Percentiles rank a stretch among this genome's conserved stretches.
These are phyloP conservation scores for Fusarium sp. DNA, from an alignment of 2,329 filamentous ascomycete genomes.

Conservation along the genomic window DNA sequence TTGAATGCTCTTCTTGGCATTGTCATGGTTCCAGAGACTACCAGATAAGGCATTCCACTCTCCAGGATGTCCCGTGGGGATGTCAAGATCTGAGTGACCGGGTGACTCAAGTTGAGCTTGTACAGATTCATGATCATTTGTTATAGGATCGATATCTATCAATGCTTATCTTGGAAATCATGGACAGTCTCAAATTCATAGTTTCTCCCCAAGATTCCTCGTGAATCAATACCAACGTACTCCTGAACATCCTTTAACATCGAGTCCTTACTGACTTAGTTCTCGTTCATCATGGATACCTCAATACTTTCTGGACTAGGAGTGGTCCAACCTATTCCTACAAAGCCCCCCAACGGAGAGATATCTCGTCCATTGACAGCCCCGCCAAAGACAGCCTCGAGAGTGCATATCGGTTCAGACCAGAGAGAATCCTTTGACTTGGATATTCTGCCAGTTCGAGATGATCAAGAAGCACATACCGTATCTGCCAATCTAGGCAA, in stretches of 20 bases:
- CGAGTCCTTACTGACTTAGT: not conserved
- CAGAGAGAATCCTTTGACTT: constrained; percentile 51
- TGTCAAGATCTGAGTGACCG: constrained; percentile 9
- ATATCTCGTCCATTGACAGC: constrained; percentile 42
- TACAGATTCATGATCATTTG: constrained; percentile 1
- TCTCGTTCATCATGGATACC: constrained; percentile 50
- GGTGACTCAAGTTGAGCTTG: constrained; percentile 15
- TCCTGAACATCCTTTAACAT: not conserved
- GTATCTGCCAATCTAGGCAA: constrained; percentile 20
- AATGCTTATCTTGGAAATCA: constrained; percentile 2
- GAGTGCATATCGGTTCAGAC: constrained; percentile 56
- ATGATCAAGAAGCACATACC: constrained; percentile 16
- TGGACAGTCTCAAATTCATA: not conserved
- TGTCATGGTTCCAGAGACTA: not conserved
- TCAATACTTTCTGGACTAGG: constrained; percentile 51
- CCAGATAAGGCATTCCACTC: constrained; percentile 34
- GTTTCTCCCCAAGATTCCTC: not conserved
- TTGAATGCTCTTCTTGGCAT: not conserved
- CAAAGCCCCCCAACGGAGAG: constrained; percentile 34
- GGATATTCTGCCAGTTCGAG: constrained; percentile 33
- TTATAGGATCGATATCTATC: not conserved
- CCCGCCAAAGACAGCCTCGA: constrained; percentile 54
- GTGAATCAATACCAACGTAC: not conserved
- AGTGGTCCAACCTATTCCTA: constrained; percentile 48
- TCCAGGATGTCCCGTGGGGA: constrained; percentile 7